Percentiles rank a stretch among this genome's conserved stretches.
Conservation (phyloP, 2,329 filamentous ascomycete species). For the Cercospora sojina region DNA sequence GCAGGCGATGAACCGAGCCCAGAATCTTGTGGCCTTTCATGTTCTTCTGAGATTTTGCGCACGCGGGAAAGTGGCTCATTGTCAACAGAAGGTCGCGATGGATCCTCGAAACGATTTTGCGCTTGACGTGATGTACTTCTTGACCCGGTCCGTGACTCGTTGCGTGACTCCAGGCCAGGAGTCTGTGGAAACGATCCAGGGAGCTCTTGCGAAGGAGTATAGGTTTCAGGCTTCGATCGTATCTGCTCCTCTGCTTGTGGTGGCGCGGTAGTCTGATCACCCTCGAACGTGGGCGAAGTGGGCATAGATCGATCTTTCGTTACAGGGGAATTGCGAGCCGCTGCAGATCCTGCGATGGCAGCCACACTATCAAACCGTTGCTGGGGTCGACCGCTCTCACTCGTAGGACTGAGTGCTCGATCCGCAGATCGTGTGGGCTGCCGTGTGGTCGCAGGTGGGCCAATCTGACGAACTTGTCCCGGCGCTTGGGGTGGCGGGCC, state of each 20-base stretch:
- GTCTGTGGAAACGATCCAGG: conserved; percentile 11
- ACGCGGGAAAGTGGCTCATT: conserved; percentile 32
- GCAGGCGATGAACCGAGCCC: conserved; percentile 60
- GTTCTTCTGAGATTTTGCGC: conserved; percentile 31
- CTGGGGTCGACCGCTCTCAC: conserved; percentile 32
- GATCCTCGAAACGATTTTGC: conserved; percentile 24
- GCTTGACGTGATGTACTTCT: conserved; percentile 17
- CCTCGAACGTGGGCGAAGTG: conserved; percentile 24
- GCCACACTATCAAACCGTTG: conserved; percentile 30
- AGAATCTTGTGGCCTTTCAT: conserved; percentile 59
- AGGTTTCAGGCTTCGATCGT: conserved; percentile 35
- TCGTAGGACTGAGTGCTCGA: conserved; percentile 33
- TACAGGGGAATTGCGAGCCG: conserved; percentile 16
- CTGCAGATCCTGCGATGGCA: conserved; percentile 15
- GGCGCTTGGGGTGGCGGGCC: conserved; percentile 66
- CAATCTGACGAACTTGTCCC: conserved; percentile 49
- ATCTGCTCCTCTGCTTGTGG: conserved; percentile 12
- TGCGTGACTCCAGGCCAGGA: conserved; percentile 21
- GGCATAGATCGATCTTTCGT: conserved; percentile 23
- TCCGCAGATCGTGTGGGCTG: conserved; percentile 35
- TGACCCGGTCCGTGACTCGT: conserved; percentile 18
- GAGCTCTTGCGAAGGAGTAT: conserved; percentile 34
- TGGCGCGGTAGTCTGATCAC: conserved; percentile 18
- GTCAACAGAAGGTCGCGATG: conserved; percentile 30
- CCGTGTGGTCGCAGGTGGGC: conserved; percentile 26